Evolutionary conservation across 2,329 filamentous ascomycete species (phyloP).

Genomic region (Xylaria sp.): DNA sequence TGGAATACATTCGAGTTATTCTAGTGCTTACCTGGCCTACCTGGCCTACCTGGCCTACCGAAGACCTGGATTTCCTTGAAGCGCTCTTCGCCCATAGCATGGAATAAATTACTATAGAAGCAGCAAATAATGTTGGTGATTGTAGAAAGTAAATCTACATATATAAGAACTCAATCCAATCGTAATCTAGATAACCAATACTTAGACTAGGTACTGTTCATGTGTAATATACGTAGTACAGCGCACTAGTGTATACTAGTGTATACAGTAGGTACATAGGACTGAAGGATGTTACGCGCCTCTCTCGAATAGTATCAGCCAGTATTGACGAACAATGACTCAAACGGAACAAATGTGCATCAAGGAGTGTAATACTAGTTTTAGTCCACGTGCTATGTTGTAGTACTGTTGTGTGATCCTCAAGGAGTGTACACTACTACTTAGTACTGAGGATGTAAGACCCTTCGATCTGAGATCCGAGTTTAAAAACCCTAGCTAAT

Average conservation of each 20-base stretch:
- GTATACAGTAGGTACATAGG: not conserved
- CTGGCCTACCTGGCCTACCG: not conserved
- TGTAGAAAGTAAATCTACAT: too few species aligned
- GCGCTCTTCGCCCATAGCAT: not conserved
- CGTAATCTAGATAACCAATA: too few species aligned
- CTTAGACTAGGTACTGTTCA: too few species aligned
- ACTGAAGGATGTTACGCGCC: slow-evolving; percentile 29
- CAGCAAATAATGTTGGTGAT: too few species aligned
- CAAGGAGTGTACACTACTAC: not conserved
- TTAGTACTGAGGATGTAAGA: not conserved
- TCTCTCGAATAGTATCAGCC: slow-evolving; percentile 9
- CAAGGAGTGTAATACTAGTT: not conserved
- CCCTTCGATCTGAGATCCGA: slow-evolving; percentile 16
- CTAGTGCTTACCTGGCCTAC: not conserved
- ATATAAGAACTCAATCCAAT: too few species aligned
- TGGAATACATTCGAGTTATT: not conserved
- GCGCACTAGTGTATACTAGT: not conserved
- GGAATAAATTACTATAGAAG: not conserved
- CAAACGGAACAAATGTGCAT: not conserved
- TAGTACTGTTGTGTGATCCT: not conserved
- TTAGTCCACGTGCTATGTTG: slow-evolving; percentile 4
- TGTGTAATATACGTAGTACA: too few species aligned
- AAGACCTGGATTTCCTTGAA: not conserved
- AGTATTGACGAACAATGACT: too few species aligned
- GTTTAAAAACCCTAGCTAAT: not conserved